Conservation (phyloP, 2,329 filamentous ascomycete species). For the Neospermospora avenae region DNA sequence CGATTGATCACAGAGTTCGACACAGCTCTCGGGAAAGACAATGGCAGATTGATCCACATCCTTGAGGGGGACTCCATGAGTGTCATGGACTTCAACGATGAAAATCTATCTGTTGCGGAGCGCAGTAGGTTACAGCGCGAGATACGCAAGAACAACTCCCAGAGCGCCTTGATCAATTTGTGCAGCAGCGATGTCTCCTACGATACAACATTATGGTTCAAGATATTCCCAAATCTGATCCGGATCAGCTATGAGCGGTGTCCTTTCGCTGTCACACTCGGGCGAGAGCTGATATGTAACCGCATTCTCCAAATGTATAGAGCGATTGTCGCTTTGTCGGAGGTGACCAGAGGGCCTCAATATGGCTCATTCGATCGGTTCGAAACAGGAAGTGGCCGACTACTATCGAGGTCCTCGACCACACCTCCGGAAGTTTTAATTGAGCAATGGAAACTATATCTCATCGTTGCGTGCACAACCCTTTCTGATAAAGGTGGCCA, state of each 20-base stretch:
- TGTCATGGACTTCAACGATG: conserved; percentile 89
- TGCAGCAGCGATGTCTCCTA: conserved; percentile 95
- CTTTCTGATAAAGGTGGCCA: conserved; percentile 75
- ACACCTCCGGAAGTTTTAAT: conserved; percentile 83
- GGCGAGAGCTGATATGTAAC: conserved; percentile 88
- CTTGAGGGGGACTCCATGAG: conserved; percentile 84
- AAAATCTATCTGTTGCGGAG: conserved; percentile 87
- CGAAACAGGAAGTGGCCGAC: conserved; percentile 49
- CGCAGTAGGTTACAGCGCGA: conserved; percentile 88
- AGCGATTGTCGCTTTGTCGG: conserved; percentile 73
- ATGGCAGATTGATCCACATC: conserved; percentile 78
- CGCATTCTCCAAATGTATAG: conserved; percentile 91
- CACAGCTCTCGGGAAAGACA: conserved; percentile 74
- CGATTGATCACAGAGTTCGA: conserved; percentile 94
- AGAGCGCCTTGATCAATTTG: conserved; percentile 85
- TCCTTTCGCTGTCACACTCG: conserved; percentile 85
- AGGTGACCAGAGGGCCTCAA: conserved; percentile 63
- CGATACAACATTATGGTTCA: conserved; percentile 94
- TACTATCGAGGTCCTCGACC: conserved; percentile 53
- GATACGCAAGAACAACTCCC: conserved; percentile 76
- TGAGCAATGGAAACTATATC: conserved; percentile 96
- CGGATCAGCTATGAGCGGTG: conserved; percentile 87
- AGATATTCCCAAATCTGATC: conserved; percentile 94
- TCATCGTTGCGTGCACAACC: conserved; percentile 96
- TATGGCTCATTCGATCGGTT: conserved; percentile 49